Evolutionary conservation across 2,329 filamentous ascomycete species (phyloP).

Genomic region (Chrysoporthe deuterocubensis): DNA sequence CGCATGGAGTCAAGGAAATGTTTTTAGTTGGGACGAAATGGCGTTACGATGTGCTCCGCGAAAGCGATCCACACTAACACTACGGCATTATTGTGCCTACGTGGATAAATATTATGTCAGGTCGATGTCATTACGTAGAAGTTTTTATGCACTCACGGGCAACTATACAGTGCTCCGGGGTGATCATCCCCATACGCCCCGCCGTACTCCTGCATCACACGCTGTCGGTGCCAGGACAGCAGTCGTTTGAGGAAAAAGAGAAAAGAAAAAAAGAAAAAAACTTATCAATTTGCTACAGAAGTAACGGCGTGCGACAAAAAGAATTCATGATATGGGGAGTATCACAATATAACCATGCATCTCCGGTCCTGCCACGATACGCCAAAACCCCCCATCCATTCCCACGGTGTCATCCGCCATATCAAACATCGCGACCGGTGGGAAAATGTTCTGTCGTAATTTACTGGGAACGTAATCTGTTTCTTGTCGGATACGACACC

Average conservation of each 20-base stretch:
- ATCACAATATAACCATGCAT: conserved; percentile 1
- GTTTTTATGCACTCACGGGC: not conserved
- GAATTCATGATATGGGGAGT: conserved; percentile 12
- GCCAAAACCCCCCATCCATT: conserved; percentile 3
- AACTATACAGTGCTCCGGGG: not conserved
- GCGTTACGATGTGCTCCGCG: not conserved
- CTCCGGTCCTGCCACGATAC: conserved; percentile 4
- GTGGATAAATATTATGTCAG: not conserved
- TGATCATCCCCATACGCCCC: not conserved
- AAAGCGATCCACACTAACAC: not conserved
- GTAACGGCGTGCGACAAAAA: conserved; percentile 2
- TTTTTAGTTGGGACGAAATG: not conserved
- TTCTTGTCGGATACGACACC: conserved; percentile 4
- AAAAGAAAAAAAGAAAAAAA: not conserved
- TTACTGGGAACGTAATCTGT: not conserved
- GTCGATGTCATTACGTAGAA: not conserved
- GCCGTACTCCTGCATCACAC: not conserved
- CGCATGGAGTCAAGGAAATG: not conserved
- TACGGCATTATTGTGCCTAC: not conserved
- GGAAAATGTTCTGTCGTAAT: conserved; percentile 11
- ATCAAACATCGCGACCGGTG: conserved; percentile 1
- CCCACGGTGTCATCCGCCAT: not conserved
- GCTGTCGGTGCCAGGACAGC: not conserved
- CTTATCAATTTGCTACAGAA: not conserved
- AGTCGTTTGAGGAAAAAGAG: not conserved